phyloP scores from a whole-genome alignment of 495 filamentous ascomycete genomes.

The Pyrenopolyporus hunteri region DNA sequence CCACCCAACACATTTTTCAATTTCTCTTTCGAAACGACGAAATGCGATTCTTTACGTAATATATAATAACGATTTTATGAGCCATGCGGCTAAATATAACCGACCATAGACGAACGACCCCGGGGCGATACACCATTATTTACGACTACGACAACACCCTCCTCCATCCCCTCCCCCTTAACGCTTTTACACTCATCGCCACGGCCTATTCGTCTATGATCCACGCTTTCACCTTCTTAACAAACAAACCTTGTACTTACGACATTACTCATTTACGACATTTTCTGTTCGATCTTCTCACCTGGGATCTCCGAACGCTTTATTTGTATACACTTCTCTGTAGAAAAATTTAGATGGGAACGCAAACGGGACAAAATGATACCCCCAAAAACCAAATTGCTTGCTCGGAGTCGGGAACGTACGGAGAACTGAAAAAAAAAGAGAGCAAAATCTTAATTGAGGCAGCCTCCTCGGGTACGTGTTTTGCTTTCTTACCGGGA shows the following conservation, averaged over 20 bases:
- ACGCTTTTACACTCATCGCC: constrained; percentile 12
- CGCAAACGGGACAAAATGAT: constrained; percentile 34
- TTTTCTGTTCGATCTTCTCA: not conserved
- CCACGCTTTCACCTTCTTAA: constrained; percentile 5
- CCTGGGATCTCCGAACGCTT: too few species aligned
- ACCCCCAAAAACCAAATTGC: constrained; percentile 32
- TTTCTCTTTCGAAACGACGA: constrained; percentile 28
- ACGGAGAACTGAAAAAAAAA: constrained; percentile 5
- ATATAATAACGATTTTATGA: constrained; percentile 40
- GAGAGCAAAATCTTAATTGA: constrained; percentile 10
- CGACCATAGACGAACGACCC: constrained; percentile 14
- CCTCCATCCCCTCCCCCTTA: constrained; percentile 7
- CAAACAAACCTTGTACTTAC: constrained; percentile 23
- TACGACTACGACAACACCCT: too few species aligned
- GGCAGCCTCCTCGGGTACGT: constrained; percentile 6
- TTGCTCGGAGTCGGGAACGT: constrained; percentile 30
- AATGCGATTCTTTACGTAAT: constrained; percentile 35
- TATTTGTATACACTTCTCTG: constrained; percentile 10
- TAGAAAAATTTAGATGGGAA: constrained; percentile 35
- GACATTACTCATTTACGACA: constrained; percentile 23
- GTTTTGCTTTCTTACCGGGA: constrained; percentile 14
- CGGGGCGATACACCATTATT: constrained; percentile 12
- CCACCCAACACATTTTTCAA: constrained; percentile 5
- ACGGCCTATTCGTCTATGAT: constrained; percentile 8
- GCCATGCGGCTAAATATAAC: constrained; percentile 30